Conservation (phyloP, 495 filamentous ascomycete genomes). For the Pyrenula aspistea region DNA sequence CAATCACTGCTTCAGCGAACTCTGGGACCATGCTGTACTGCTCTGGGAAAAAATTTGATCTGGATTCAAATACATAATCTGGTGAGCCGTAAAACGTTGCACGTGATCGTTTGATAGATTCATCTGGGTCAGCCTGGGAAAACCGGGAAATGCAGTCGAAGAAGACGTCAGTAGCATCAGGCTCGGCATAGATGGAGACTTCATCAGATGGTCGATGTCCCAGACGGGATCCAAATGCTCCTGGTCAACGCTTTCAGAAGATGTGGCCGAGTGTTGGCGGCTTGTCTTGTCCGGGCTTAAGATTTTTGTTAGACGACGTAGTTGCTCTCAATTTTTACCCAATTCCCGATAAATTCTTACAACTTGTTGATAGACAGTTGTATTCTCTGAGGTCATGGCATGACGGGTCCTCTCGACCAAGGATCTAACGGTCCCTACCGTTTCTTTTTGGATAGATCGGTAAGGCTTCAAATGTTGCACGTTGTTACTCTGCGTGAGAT, state of each 20-base stretch:
- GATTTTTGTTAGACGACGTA: not conserved
- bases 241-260: not conserved
- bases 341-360: not conserved
- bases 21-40: not conserved
- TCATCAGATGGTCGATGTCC: not conserved
- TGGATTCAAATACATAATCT: not conserved
- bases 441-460: not conserved
- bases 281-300: not conserved
- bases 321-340: not conserved
- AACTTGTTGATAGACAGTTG: not conserved
- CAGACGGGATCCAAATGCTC: not conserved
- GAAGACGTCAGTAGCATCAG: not conserved
- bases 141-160: not conserved
- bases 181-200: not conserved
- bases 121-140: not conserved
- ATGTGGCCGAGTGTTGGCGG: not conserved
- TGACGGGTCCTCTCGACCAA: not conserved
- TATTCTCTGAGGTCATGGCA: not conserved
- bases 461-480: not conserved
- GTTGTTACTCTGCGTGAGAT: not conserved
- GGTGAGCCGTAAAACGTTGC: not conserved
- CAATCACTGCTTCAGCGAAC: not conserved
- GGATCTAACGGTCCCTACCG: not conserved
- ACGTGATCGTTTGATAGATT: not conserved
- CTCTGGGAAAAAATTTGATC: not conserved